Conservation (phyloP, 345 rosid genomes). For the Limnanthes douglasii region DNA sequence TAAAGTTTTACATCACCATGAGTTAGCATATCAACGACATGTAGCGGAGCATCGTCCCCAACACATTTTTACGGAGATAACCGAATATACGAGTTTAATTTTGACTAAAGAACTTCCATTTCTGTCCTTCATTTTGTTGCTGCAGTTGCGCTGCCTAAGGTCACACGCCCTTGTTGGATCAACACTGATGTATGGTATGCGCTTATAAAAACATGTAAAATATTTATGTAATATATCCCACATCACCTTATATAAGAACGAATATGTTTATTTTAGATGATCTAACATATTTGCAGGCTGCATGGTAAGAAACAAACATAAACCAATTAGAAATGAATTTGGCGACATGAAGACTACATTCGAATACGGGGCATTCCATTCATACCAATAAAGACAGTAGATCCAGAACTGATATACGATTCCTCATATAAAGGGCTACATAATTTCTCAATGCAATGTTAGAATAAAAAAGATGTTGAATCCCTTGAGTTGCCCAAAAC, state of each 20-base stretch:
- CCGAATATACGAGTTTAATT: constrained; percentile 25
- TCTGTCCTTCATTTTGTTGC: constrained; percentile 84
- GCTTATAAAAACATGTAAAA: constrained; percentile 20
- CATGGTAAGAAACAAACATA: constrained; percentile 18
- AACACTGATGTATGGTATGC: constrained; percentile 79
- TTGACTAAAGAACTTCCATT: constrained; percentile 78
- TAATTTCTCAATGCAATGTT: constrained; percentile 28
- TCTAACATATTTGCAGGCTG: no score
- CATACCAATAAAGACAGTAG: constrained; percentile 28
- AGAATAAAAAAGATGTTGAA: constrained; percentile 7
- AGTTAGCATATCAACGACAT: constrained; percentile 62
- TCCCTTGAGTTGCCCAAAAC: constrained; percentile 21
- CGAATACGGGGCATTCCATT: constrained; percentile 39
- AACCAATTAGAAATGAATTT: constrained; percentile 14
- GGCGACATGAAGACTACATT: constrained; percentile 34
- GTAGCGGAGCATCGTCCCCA: constrained; percentile 46
- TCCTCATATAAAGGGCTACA: constrained; percentile 32
- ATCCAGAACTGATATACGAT: constrained; percentile 64
- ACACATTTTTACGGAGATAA: constrained; percentile 25
- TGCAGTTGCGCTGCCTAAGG: constrained; percentile 53
- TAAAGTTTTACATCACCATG: constrained; percentile 80
- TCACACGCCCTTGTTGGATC: constrained; percentile 71
- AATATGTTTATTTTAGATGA: no score
- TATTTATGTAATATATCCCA: no score
- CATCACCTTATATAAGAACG: no score